Evolutionary conservation across 108 stramenopile genomes (phyloP), one percentile per base, ranked within the genome.

Genomic region (Tribonema minus): DNA sequence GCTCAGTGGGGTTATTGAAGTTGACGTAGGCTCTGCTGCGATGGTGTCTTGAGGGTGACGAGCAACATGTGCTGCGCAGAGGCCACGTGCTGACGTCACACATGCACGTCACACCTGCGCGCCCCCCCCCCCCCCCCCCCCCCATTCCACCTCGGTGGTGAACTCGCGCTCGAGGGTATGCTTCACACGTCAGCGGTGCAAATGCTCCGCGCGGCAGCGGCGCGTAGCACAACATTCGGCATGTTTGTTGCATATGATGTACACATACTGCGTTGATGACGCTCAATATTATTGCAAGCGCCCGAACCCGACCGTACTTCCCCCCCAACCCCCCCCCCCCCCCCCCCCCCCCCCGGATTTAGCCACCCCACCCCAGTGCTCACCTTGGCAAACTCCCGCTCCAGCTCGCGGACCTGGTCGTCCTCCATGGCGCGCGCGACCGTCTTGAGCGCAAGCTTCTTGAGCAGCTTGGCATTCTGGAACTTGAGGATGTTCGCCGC

Each of bases 311-410:
- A 9, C 46, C 9, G 46, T 20, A 54, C n/a, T n/a, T n/a, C 46
- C 46, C 9, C 9, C 46, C 9, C 46, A 54, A 54, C 46, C 20
- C 15, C 46, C 46, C 15, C 46, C 20, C 15, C 9, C 20, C 46
- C 20, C 15, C 46, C 15, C 46, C 9, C 9, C 46, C 20, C 15
- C 46, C 9, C 15, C 9, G 15, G 46, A 9, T 54, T 15, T 54
- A 9, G 34, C 25, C 31, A 67, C 3, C 32, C 25, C 30, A 31
- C 2, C 1, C 1, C 29, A 54, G 26, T 20, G 0, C 63, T 1
- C 25, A 76, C 75, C 65, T 76, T 76, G 4, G 35, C 28, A 61
- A 76, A 76, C 12, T 76, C 75, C 20, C 62, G 30, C 41, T 76
- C 75, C 3, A 76, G 75, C 23, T 37, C n/a, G 32, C 65, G 30